Evolutionary conservation across 1,284 basidiomycete genomes (phyloP).

Genomic region (Austropuccinia psidii): DNA sequence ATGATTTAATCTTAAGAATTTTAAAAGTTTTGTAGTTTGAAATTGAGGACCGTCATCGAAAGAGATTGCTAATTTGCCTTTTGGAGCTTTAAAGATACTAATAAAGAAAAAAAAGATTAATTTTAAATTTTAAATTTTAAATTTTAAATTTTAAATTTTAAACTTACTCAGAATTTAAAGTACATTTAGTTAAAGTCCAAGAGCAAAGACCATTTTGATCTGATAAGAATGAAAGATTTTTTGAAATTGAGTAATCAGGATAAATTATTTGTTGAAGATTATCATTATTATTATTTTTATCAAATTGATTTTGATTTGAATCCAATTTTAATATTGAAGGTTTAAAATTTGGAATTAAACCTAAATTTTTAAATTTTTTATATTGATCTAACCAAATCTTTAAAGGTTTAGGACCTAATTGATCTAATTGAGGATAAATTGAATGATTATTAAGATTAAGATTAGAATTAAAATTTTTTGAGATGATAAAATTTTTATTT

Average conservation of each 20-base stretch:
- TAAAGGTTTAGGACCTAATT: slow-evolving; percentile 46
- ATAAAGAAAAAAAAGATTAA: neutral
- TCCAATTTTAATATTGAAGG: slow-evolving; percentile 50
- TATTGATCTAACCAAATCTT: slow-evolving; percentile 65
- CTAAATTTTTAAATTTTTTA: slow-evolving; percentile 57
- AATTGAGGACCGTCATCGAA: slow-evolving; percentile 33
- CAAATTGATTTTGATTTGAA: neutral
- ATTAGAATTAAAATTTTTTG: too few species aligned
- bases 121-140: neutral
- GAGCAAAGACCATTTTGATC: slow-evolving; percentile 1
- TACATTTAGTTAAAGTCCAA: slow-evolving; percentile 34
- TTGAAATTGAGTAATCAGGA: too few species aligned
- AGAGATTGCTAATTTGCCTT: slow-evolving; percentile 24
- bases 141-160: neutral
- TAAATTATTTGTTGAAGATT: too few species aligned
- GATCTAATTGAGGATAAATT: neutral
- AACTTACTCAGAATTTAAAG: slow-evolving; percentile 9
- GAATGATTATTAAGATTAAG: too few species aligned
- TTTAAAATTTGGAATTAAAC: slow-evolving; percentile 64
- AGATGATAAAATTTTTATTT: too few species aligned
- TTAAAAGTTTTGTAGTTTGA: slow-evolving; percentile 17
- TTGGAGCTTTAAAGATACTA: slow-evolving; percentile 28
- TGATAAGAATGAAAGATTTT: too few species aligned
- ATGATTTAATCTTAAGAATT: slow-evolving; percentile 50
- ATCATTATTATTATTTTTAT: neutral